Percentiles rank a stretch among this genome's conserved stretches.
Evolutionary conservation across 192 early-diverging fungal genomes (phyloP).

Genomic region (Thoreauomyces humboldtii): DNA sequence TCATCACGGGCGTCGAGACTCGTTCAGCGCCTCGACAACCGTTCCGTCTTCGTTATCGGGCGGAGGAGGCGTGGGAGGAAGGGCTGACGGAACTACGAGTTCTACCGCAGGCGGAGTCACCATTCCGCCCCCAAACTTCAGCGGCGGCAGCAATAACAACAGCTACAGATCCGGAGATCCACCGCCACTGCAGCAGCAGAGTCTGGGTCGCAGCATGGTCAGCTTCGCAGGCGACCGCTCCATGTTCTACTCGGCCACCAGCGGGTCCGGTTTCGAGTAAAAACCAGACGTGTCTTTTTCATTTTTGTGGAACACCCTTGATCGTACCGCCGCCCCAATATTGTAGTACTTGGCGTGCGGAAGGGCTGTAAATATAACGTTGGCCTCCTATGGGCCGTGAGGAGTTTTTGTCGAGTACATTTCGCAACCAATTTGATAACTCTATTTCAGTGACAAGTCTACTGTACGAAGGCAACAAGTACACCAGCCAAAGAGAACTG

Average conservation of each 20-base stretch:
- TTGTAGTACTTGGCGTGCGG: no score
- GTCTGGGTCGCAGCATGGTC: conserved; percentile 1
- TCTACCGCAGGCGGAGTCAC: not conserved
- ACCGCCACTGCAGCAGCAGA: not conserved
- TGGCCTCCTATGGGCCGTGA: no score
- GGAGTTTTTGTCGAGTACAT: no score
- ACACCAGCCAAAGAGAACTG: no score
- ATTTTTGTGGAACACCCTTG: no score
- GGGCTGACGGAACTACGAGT: not conserved
- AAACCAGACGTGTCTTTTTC: no score
- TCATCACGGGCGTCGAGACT: not conserved
- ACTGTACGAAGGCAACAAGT: no score
- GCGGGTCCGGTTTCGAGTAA: conserved; percentile 27
- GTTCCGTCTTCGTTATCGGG: not conserved
- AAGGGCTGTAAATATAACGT: no score
- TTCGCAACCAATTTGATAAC: no score
- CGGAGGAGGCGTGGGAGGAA: not conserved
- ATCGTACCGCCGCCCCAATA: no score
- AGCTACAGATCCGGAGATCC: no score
- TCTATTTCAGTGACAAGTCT: no score
- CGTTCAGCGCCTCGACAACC: not conserved
- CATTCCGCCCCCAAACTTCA: not conserved
- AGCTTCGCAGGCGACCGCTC: conserved; percentile 12
- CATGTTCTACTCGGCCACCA: conserved; percentile 30
- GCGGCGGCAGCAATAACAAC: conserved; percentile 1